Base-by-base conservation (phyloP, 208 protist genomes). In the Leishmania martiniquensis region DNA sequence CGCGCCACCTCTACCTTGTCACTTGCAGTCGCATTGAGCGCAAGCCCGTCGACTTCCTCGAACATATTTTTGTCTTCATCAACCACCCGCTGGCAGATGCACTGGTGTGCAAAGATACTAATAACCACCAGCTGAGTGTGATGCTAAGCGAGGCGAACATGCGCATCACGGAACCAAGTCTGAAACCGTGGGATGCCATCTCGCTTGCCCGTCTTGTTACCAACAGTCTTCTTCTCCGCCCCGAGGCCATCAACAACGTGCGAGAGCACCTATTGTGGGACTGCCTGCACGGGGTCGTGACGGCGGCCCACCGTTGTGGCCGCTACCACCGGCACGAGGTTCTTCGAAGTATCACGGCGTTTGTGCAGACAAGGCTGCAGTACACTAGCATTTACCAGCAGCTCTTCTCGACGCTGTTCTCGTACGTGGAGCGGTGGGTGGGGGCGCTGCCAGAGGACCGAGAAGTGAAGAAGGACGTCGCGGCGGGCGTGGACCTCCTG, bases 1-100 rank as follows among this genome's bases (percentile, higher is more conserved):
- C 92, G 2, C 94, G 92, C 7, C 94, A 97, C 78, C 87, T 97
- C 20, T 95, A 94, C 85, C 89, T 97, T 22, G 85, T 93, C 66
- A 85, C 95, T 15, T 91, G 88, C 80, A 88, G 75, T 78, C 84
- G 88, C 37, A 86, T 83, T 34, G 79, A 88, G 29, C 68, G 44
- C 47, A 81, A 83, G 32, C 83, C 83, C 25, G 83, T 77, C 69
- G 85, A 95, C 59, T 84, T 92, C 52, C 75, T 93, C 57, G 83
- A 93, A 62, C 80, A 84, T 49, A 89, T 96, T 71, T 86, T 92
- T 45, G 78, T 90, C 63, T 95, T 93, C 78, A 84, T 87, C 51
- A 87, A 85, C 45, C 92, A 96, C 77, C 94, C 94, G 51, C 81
- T 96, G 32, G 88, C 89, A 20, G 83, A 94, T 42, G 77, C 81